phyloP scores from a whole-genome alignment of 1,284 basidiomycete species.

The Acaromyces ingoldii region DNA sequence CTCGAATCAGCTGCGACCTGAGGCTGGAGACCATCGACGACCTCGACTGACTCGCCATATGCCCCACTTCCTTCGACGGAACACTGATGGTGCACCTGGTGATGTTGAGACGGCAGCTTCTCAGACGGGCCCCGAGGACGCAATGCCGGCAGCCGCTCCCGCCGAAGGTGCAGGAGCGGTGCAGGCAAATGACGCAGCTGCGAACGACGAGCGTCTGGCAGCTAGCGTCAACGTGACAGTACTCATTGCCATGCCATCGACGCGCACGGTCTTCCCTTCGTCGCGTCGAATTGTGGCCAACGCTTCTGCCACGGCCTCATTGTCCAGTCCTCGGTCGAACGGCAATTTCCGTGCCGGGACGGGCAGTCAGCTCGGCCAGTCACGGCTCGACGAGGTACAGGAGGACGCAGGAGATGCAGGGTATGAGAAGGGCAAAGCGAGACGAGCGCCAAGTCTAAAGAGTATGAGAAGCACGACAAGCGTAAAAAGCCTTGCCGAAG shows the following conservation, averaged over 20 bases:
- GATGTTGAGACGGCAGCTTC: not conserved
- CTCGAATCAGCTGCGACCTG: not conserved
- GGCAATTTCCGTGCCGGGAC: no score
- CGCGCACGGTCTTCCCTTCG: slow-evolving; percentile 32
- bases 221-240: slow-evolving; percentile 41
- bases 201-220: slow-evolving; percentile 16
- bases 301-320: no score
- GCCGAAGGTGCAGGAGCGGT: not conserved
- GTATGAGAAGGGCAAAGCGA: slow-evolving; percentile 11
- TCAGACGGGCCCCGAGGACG: no score
- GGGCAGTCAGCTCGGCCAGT: not conserved
- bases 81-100: not conserved
- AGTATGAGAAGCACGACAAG: slow-evolving; percentile 31
- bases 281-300: no score
- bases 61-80: slow-evolving; percentile 19
- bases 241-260: slow-evolving; percentile 42
- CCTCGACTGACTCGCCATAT: slow-evolving; percentile 2
- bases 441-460: slow-evolving; percentile 31
- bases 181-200: slow-evolving; percentile 3
- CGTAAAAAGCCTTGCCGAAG: slow-evolving; percentile 29
- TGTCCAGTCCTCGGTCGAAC: no score
- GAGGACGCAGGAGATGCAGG: slow-evolving; percentile 13
- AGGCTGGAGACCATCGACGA: not conserved
- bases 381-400: slow-evolving; percentile 27
- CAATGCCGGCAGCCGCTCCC: not conserved